Evolutionary conservation across 2,329 filamentous ascomycete species (phyloP).

Genomic region (Botrytis pseudocinerea): DNA sequence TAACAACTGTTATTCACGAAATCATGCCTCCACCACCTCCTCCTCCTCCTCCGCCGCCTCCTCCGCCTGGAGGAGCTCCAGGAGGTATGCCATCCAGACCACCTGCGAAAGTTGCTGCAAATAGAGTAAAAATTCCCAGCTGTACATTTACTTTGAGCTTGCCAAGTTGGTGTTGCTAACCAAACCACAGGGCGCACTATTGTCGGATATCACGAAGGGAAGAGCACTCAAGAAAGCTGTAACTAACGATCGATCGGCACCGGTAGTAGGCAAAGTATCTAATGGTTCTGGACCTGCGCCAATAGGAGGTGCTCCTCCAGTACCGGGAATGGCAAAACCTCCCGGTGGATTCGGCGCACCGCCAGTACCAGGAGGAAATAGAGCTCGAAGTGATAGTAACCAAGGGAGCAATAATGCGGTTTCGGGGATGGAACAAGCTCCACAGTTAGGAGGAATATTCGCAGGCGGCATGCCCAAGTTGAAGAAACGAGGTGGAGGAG

Average conservation of each 20-base stretch:
- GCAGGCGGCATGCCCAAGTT: constrained; percentile 95
- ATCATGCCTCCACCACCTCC: constrained; percentile 61
- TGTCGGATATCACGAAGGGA: constrained; percentile 86
- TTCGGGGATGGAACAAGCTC: constrained; percentile 58
- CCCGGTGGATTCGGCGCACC: constrained; percentile 66
- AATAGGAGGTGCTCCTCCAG: constrained; percentile 74
- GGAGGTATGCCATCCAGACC: constrained; percentile 57
- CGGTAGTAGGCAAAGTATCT: constrained; percentile 60
- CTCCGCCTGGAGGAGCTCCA: constrained; percentile 54
- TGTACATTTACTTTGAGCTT: constrained; percentile 30
- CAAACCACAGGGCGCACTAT: constrained; percentile 69
- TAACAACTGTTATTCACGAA: constrained; percentile 12
- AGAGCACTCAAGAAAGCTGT: constrained; percentile 77
- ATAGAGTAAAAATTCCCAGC: constrained; percentile 57
- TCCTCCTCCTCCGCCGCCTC: constrained; percentile 57
- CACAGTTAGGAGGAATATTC: constrained; percentile 85
- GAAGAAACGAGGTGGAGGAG: constrained; percentile 78
- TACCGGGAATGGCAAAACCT: constrained; percentile 64
- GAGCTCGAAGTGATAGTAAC: constrained; percentile 84
- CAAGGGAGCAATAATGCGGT: constrained; percentile 50
- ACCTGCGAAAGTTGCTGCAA: constrained; percentile 52
- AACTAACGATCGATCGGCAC: constrained; percentile 90
- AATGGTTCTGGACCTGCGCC: constrained; percentile 59
- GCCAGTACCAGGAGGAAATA: constrained; percentile 63
- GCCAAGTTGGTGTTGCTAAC: constrained; percentile 35